Conservation (phyloP, 2,329 filamentous ascomycete genomes). For the Proliferodiscus dingleyae region DNA sequence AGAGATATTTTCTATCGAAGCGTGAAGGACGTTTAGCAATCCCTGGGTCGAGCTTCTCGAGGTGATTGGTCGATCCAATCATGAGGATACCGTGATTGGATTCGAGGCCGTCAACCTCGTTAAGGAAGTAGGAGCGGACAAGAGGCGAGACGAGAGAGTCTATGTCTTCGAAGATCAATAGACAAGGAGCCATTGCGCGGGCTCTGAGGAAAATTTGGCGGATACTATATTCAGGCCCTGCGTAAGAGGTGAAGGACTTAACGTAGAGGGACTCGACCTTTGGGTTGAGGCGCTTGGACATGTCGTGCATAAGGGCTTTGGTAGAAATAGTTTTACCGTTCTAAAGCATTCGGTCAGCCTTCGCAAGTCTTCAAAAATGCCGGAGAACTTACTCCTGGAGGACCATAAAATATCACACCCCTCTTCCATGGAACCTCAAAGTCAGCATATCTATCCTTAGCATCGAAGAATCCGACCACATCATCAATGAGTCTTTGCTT, state of each 20-base stretch:
- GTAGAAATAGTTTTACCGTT: slow-evolving; percentile 69
- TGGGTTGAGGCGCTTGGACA: slow-evolving; percentile 48
- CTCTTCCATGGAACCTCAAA: slow-evolving; percentile 67
- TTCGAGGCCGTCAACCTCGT: slow-evolving; percentile 66
- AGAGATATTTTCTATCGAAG: slow-evolving; percentile 63
- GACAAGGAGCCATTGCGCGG: slow-evolving; percentile 55
- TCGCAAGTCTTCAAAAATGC: neutral
- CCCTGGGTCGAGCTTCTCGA: slow-evolving; percentile 62
- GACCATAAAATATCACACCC: slow-evolving; percentile 63
- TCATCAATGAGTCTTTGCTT: slow-evolving; percentile 61
- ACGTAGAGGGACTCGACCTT: slow-evolving; percentile 58
- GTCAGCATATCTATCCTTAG: slow-evolving; percentile 50
- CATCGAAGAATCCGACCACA: slow-evolving; percentile 60
- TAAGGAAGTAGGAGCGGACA: slow-evolving; percentile 65
- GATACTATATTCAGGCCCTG: slow-evolving; percentile 51
- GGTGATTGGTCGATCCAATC: slow-evolving; percentile 60
- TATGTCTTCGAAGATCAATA: slow-evolving; percentile 68
- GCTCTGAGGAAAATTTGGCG: slow-evolving; percentile 53
- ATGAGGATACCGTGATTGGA: slow-evolving; percentile 69
- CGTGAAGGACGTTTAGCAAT: slow-evolving; percentile 60
- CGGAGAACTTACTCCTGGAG: slow-evolving; percentile 40
- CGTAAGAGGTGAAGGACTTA: slow-evolving; percentile 43
- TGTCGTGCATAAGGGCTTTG: slow-evolving; percentile 63
- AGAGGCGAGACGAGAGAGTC: slow-evolving; percentile 58
- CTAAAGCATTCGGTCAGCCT: neutral